phyloP scores from a whole-genome alignment of 2,329 filamentous ascomycete genomes.

The Talaromyces sp. region DNA sequence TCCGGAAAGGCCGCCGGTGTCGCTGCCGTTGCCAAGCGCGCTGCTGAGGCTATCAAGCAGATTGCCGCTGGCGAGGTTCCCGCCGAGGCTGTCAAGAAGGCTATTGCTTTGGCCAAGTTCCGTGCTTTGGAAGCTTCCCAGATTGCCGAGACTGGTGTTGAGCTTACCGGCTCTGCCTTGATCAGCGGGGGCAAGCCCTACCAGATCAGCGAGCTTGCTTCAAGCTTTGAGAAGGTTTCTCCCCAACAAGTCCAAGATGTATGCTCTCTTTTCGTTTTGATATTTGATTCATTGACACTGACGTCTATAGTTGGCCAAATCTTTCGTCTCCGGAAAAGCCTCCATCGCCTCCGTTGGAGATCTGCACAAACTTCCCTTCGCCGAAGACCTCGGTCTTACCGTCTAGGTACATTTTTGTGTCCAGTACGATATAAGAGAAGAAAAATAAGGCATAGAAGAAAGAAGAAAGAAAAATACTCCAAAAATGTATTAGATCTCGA shows the following conservation, averaged over 20 bases:
- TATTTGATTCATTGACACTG: conserved; percentile 23
- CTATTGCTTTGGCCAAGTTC: conserved; percentile 90
- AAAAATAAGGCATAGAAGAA: neutral
- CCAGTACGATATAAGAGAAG: neutral
- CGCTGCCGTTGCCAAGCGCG: conserved; percentile 68
- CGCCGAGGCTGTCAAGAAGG: conserved; percentile 87
- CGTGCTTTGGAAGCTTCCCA: conserved; percentile 79
- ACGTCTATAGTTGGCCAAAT: conserved; percentile 70
- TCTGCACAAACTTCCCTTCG: conserved; percentile 84
- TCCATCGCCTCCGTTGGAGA: conserved; percentile 88
- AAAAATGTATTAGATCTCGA: conserved; percentile 3
- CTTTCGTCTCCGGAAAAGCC: conserved; percentile 82
- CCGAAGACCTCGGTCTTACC: conserved; percentile 87
- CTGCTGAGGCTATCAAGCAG: conserved; percentile 78
- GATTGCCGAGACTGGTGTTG: conserved; percentile 70
- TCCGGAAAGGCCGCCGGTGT: conserved; percentile 71
- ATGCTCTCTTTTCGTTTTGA: conserved; percentile 42
- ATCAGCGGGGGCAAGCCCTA: conserved; percentile 78
- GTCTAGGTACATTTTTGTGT: conserved; percentile 60
- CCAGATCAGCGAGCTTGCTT: conserved; percentile 75
- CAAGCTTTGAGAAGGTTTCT: conserved; percentile 76
- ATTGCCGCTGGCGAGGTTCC: conserved; percentile 71
- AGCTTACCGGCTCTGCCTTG: conserved; percentile 79
- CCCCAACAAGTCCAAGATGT: conserved; percentile 82
- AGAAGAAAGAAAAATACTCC: neutral